A percentile compares a stretch with the other conserved stretches of the same genome.
Conservation (phyloP, 139 green algal species). For the Volvox reticuliferus region DNA sequence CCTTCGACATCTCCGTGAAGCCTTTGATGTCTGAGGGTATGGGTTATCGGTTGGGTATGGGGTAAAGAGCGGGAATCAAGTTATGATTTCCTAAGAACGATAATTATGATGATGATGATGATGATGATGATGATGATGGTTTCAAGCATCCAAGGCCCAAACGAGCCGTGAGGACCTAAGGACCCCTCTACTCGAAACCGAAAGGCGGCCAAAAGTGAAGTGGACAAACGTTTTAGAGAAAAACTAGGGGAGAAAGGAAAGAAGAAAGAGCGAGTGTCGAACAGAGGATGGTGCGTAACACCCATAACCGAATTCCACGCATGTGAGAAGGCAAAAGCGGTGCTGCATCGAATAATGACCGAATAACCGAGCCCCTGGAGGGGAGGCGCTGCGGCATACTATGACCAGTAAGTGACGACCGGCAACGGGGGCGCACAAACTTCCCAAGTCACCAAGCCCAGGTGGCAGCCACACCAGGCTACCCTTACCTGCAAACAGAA, state of each 20-base stretch:
- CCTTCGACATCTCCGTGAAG: slow-evolving; percentile 68
- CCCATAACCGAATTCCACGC: not conserved
- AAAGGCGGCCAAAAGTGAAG: too few relatives aligned
- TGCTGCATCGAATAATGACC: not conserved
- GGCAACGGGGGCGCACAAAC: not conserved
- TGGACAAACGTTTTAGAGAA: not conserved
- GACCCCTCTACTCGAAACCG: not conserved
- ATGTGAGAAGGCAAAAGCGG: not conserved
- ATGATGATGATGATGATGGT: too few relatives aligned
- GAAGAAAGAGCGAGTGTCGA: not conserved
- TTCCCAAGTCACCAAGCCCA: not conserved
- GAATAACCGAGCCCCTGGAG: too few relatives aligned
- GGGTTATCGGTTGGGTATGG: too few relatives aligned
- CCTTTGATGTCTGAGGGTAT: slow-evolving; percentile 54
- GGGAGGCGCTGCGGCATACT: not conserved
- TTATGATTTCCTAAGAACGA: too few relatives aligned
- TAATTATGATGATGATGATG: not conserved
- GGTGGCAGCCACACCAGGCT: not conserved
- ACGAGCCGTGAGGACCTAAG: not conserved
- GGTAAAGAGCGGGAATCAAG: not conserved
- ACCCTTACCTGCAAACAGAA: slow-evolving; percentile 44
- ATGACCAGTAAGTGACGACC: not conserved
- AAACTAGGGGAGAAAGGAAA: not conserved
- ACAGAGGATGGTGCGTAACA: too few relatives aligned
- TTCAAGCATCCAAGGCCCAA: too few relatives aligned